phyloP scores from a whole-genome alignment of 1,284 basidiomycete species.

The Phylloporus gajari region DNA sequence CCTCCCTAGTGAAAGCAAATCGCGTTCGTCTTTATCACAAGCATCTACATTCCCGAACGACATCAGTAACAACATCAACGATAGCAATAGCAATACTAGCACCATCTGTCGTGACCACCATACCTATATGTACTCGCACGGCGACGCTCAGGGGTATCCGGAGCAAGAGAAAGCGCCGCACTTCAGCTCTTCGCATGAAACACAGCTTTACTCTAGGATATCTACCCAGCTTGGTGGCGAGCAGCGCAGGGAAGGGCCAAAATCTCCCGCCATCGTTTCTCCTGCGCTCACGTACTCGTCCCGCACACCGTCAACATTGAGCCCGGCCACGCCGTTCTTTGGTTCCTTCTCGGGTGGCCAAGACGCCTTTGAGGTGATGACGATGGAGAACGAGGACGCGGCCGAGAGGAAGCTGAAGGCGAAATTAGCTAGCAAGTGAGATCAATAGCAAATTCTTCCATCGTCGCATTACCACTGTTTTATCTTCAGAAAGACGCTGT shows the following conservation, averaged over 20 bases:
- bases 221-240: constrained; percentile 23
- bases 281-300: constrained; percentile 71
- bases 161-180: constrained; percentile 11
- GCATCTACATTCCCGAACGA: constrained; percentile 22
- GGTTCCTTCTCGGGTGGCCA: constrained; percentile 41
- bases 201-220: constrained; percentile 27
- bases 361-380: constrained; percentile 40
- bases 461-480: constrained; percentile 2
- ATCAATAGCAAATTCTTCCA: background rate
- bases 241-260: constrained; percentile 33
- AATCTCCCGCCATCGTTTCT: constrained; percentile 60
- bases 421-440: constrained; percentile 34
- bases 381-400: constrained; percentile 34
- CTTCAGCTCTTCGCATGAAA: constrained; percentile 22
- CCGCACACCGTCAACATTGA: constrained; percentile 67
- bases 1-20: constrained; percentile 15
- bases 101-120: constrained; percentile 19
- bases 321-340: constrained; percentile 71
- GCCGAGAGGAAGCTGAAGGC: constrained; percentile 38
- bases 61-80: constrained; percentile 11
- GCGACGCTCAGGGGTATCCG: constrained; percentile 8
- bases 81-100: constrained; percentile 15
- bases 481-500: constrained; percentile 23
- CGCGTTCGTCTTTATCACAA: constrained; percentile 32
- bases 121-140: constrained; percentile 34